A percentile compares a stretch with the other conserved stretches of the same genome.
Conservation (phyloP, 352 stramenopile species). For the Phytopythium sindhum region DNA sequence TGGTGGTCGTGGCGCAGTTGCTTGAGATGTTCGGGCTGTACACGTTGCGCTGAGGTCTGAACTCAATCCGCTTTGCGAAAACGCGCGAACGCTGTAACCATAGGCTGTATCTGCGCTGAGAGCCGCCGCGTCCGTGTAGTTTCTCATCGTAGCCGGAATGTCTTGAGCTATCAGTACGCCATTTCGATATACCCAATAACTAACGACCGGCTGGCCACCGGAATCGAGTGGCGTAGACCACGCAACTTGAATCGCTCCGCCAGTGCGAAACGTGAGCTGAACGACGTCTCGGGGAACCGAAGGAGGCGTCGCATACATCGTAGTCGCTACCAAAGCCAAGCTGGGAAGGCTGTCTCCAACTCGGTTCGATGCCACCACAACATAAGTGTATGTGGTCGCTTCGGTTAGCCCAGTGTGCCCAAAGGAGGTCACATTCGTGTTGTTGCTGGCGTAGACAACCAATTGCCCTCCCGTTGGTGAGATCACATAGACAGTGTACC, state of each 20-base stretch:
- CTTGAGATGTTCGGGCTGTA: constrained; percentile 23
- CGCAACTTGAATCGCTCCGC: constrained; percentile 50
- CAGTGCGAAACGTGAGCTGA: constrained; percentile 38
- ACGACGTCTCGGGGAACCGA: constrained; percentile 42
- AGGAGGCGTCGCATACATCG: constrained; percentile 34
- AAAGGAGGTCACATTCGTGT: constrained; percentile 22
- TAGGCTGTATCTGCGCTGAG: constrained; percentile 40
- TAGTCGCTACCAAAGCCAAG: constrained; percentile 24
- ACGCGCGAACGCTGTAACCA: constrained; percentile 39
- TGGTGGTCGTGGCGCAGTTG: constrained; percentile 33
- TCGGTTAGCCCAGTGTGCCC: constrained; percentile 46
- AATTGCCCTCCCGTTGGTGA: constrained; percentile 7
- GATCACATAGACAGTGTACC: constrained; percentile 27
- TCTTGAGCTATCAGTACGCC: constrained; percentile 22
- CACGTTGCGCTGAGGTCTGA: constrained; percentile 37
- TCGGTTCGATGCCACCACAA: constrained; percentile 30
- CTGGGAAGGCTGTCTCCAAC: constrained; percentile 41
- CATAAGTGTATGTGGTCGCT: constrained; percentile 46
- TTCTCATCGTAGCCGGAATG: constrained; percentile 12
- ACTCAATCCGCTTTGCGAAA: constrained; percentile 32
- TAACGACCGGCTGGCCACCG: constrained; percentile 38
- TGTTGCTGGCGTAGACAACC: constrained; percentile 21
- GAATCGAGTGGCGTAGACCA: constrained; percentile 57
- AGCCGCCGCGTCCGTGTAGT: constrained; percentile 33
- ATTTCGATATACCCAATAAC: constrained; percentile 57